Conservation (phyloP, 352 stramenopile genomes). For the Blastocystis hominis region DNA sequence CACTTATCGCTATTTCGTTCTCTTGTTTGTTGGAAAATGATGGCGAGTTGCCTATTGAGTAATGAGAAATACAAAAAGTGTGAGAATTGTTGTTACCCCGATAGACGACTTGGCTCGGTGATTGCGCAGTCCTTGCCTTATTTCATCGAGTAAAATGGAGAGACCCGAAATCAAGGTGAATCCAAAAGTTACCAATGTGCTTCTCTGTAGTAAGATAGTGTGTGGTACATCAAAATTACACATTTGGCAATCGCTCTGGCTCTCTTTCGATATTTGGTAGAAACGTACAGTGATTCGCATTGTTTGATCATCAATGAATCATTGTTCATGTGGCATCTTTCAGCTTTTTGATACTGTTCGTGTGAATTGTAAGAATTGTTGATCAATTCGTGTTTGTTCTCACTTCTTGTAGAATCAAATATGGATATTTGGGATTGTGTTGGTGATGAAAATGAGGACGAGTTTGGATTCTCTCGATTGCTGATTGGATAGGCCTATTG, state of each 20-base stretch:
- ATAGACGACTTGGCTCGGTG: too few relatives aligned
- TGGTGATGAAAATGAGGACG: constrained; percentile 39
- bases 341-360: neutral
- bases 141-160: too few relatives aligned
- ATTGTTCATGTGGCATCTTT: neutral
- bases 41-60: too few relatives aligned
- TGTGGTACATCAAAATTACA: too few relatives aligned
- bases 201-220: too few relatives aligned
- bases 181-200: too few relatives aligned
- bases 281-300: neutral
- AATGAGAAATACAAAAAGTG: too few relatives aligned
- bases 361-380: neutral
- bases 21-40: neutral
- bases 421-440: constrained; percentile 56
- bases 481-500: constrained; percentile 3
- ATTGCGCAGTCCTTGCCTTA: neutral
- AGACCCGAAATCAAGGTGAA: too few relatives aligned
- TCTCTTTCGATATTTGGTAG: neutral
- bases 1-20: neutral
- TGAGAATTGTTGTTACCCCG: too few relatives aligned
- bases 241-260: too few relatives aligned
- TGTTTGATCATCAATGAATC: neutral
- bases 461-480: neutral
- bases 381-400: neutral
- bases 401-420: neutral